A percentile compares a stretch with the other conserved stretches of the same genome.
These are phyloP conservation scores for Pseudonectria buxi DNA, from an alignment of 2,329 filamentous ascomycete species.

Conservation along the genomic window DNA sequence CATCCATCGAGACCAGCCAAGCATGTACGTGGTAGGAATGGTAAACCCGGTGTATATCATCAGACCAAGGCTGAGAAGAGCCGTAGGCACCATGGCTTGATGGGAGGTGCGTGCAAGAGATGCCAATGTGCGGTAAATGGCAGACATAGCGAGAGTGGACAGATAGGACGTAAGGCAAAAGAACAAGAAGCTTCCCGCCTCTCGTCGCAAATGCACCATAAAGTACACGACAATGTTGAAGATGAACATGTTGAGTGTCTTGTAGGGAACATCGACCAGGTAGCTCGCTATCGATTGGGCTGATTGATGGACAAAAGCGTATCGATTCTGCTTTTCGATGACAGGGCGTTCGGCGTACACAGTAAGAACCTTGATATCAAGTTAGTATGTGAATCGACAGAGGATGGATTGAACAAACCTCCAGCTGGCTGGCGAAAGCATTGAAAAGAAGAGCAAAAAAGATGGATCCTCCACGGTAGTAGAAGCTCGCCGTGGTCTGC, in stretches of 20 bases:
- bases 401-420: constrained; percentile 19
- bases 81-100: constrained; percentile 43
- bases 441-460: constrained; percentile 49
- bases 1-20: constrained; percentile 47
- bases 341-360: constrained; percentile 26
- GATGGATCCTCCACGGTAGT: constrained; percentile 39
- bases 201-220: constrained; percentile 55
- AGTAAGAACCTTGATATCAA: constrained; percentile 15
- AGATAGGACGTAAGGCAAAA: constrained; percentile 38
- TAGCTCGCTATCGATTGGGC: constrained; percentile 23
- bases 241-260: constrained; percentile 19
- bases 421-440: constrained; percentile 33
- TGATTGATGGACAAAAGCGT: constrained; percentile 29
- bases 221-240: constrained; percentile 49
- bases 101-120: constrained; percentile 22
- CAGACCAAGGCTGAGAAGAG: constrained; percentile 42
- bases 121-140: constrained; percentile 23
- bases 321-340: constrained; percentile 30
- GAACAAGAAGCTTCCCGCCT: constrained; percentile 56
- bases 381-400: background rate
- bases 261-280: constrained; percentile 19
- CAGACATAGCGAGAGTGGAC: constrained; percentile 23
- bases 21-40: constrained; percentile 20
- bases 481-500: constrained; percentile 38
- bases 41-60: constrained; percentile 40